These are phyloP conservation scores for Panicum miliaceum DNA, from an alignment of 176 grass and related monocot species.

Conservation along the genomic window DNA sequence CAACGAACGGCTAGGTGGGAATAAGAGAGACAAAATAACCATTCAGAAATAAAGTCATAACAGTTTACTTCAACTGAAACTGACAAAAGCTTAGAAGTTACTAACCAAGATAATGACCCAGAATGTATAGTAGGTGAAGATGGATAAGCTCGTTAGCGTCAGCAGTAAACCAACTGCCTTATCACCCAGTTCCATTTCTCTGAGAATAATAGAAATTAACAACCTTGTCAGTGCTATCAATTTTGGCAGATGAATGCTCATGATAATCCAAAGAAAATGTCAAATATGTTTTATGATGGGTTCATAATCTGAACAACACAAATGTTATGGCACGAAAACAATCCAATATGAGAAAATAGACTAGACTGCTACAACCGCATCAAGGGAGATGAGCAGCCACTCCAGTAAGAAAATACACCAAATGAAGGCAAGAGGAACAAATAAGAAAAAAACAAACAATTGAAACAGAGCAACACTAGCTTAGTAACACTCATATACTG, in stretches of 20 bases:
- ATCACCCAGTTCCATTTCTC: slow-evolving; percentile 78
- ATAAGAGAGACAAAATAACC: slow-evolving; percentile 30
- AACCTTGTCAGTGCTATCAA: neutral
- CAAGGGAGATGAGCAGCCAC: slow-evolving; percentile 4
- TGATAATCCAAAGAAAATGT: neutral
- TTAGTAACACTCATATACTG: slow-evolving; percentile 12
- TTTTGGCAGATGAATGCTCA: neutral
- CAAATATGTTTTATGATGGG: neutral
- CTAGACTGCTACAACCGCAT: neutral
- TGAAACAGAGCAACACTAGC: neutral
- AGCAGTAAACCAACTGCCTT: slow-evolving; percentile 79
- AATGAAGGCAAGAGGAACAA: neutral
- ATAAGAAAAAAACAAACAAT: neutral
- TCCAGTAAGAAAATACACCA: neutral
- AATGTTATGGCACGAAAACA: neutral
- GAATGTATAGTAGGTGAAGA: slow-evolving; percentile 90
- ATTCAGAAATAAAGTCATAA: neutral
- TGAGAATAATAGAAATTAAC: neutral
- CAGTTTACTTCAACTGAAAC: slow-evolving; percentile 1
- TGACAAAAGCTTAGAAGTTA: slow-evolving; percentile 10
- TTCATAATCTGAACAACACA: neutral
- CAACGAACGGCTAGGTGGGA: slow-evolving; percentile 75
- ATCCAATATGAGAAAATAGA: neutral
- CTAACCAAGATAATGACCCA: slow-evolving; percentile 92
- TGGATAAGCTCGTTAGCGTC: slow-evolving; percentile 75